These are phyloP conservation scores for Lentinula sp. DNA, from an alignment of 768 basidiomycete genomes.

Conservation along the genomic window DNA sequence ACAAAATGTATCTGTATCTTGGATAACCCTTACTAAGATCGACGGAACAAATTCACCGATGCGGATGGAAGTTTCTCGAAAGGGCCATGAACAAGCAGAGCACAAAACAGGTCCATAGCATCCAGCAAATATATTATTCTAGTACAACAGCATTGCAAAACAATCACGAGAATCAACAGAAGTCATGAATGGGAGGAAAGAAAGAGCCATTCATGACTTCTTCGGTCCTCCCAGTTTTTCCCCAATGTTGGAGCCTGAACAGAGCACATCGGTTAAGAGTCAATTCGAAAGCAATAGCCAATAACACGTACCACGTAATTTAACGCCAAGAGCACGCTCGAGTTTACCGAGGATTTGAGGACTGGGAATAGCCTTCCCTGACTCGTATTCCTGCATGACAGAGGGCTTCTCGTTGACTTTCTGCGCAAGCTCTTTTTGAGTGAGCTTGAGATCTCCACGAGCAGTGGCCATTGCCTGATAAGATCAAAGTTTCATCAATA, in stretches of 20 bases:
- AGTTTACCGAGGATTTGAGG: constrained; percentile 84
- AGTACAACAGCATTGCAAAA: neutral
- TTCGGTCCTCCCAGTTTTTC: constrained; percentile 79
- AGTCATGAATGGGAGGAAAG: constrained; percentile 9
- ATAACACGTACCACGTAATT: constrained; percentile 70
- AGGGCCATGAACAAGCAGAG: neutral
- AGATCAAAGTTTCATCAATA: constrained; percentile 8
- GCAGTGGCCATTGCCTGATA: constrained; percentile 74
- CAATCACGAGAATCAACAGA: neutral
- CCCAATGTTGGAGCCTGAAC: constrained; percentile 71
- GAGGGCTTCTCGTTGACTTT: constrained; percentile 93
- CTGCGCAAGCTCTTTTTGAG: constrained; percentile 90
- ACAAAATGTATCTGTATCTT: too few species aligned
- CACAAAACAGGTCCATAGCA: neutral
- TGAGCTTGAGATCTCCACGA: constrained; percentile 69
- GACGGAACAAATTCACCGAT: neutral
- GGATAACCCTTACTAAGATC: too few species aligned
- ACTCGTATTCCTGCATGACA: constrained; percentile 84
- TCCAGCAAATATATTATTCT: neutral
- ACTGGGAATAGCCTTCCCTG: constrained; percentile 82
- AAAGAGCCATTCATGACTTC: constrained; percentile 52
- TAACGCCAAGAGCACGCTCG: constrained; percentile 80
- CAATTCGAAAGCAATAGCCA: neutral
- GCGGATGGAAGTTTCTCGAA: neutral
- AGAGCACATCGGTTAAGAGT: constrained; percentile 5